These are phyloP conservation scores for Crucihimalaya himalaica DNA, from an alignment of 345 rosid genomes.

Conservation along the genomic window DNA sequence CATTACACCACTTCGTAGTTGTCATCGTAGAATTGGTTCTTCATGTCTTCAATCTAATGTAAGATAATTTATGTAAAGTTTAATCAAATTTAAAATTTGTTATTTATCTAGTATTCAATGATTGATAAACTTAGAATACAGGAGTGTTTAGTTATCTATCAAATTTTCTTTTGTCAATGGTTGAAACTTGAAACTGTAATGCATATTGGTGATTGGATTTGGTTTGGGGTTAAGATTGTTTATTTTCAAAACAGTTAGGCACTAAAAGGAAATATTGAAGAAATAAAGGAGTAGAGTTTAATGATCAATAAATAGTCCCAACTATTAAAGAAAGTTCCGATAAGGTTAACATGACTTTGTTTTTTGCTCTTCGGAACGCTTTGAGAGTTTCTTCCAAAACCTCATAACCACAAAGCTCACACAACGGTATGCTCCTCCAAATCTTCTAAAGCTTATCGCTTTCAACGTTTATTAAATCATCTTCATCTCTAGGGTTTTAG, in stretches of 20 bases:
- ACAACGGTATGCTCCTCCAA: constrained; percentile 28
- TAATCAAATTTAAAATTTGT: no score
- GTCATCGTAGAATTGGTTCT: no score
- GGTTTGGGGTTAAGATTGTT: neutral
- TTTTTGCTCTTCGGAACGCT: neutral
- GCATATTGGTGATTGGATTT: neutral
- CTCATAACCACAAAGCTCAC: constrained; percentile 6
- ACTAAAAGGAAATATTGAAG: neutral
- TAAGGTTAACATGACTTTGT: constrained; percentile 23
- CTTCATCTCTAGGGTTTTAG: neutral
- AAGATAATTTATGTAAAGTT: no score
- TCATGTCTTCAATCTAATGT: no score
- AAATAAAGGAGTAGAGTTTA: constrained; percentile 20
- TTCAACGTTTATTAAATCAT: neutral
- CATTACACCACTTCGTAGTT: no score
- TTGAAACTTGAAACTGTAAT: constrained; percentile 24
- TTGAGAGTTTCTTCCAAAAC: constrained; percentile 21
- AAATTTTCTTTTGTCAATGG: no score
- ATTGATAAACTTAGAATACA: no score
- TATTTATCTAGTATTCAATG: no score
- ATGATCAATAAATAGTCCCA: neutral
- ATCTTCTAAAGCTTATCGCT: neutral
- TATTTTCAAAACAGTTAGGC: neutral
- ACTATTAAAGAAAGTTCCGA: constrained; percentile 22
- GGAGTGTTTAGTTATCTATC: no score